Conservation (phyloP, 805 yeast species). For the Teunomyces panamensis region DNA sequence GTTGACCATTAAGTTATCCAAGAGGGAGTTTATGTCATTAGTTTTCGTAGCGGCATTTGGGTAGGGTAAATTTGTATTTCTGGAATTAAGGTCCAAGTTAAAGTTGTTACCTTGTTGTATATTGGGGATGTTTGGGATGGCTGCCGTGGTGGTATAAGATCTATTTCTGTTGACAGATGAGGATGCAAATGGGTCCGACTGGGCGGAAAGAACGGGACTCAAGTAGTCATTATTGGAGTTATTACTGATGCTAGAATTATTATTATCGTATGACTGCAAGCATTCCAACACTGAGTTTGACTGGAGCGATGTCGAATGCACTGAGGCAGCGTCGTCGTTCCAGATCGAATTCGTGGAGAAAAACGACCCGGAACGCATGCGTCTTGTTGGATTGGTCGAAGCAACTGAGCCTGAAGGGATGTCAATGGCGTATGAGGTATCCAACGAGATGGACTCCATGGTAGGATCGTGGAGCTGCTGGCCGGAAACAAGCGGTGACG, state of each 20-base stretch:
- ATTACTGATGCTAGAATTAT: conserved; percentile 8
- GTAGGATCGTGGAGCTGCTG: conserved; percentile 5
- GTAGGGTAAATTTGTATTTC: conserved; percentile 24
- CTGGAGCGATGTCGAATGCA: conserved; percentile 15
- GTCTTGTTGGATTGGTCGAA: conserved; percentile 20
- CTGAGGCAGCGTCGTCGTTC: conserved; percentile 44
- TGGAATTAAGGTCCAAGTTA: conserved; percentile 6
- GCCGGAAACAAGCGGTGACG: conserved; percentile 5
- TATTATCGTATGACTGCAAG: conserved; percentile 12
- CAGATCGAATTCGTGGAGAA: conserved; percentile 53
- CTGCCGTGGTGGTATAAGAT: conserved; percentile 51
- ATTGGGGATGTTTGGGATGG: conserved; percentile 19
- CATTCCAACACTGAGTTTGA: conserved; percentile 14
- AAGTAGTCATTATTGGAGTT: conserved; percentile 15
- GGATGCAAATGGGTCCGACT: conserved; percentile 7
- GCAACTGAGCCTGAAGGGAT: conserved; percentile 14
- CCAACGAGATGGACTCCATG: conserved; percentile 19
- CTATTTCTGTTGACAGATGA: conserved; percentile 33
- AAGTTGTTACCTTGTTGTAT: conserved; percentile 10
- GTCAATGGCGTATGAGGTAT: conserved; percentile 16
- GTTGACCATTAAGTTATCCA: conserved; percentile 32
- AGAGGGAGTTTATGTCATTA: conserved; percentile 25
- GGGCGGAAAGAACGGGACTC: conserved; percentile 20
- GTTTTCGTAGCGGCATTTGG: conserved; percentile 16
- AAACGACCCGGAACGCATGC: conserved; percentile 58